Percentiles rank a stretch among this genome's conserved stretches.
Conservation (phyloP, 176 grass and related monocot genomes). For the Phoenix dactylifera region DNA sequence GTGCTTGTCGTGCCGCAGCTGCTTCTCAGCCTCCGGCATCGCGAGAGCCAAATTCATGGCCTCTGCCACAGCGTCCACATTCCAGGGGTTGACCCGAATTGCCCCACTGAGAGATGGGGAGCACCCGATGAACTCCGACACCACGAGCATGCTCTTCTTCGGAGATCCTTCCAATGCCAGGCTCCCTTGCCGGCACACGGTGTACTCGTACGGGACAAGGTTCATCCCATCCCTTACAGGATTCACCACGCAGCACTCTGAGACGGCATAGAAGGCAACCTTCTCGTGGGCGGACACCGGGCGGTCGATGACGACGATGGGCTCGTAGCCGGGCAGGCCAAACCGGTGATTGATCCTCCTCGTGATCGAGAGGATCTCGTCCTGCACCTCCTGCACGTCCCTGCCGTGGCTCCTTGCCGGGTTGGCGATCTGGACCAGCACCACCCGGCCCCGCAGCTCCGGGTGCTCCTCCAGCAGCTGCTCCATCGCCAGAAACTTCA, state of each 20-base stretch:
- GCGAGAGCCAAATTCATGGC: constrained; percentile 29
- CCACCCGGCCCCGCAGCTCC: constrained; percentile 1
- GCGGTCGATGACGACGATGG: constrained; percentile 33
- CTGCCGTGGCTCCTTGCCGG: constrained; percentile 10
- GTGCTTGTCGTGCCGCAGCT: constrained; percentile 25
- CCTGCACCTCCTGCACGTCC: constrained; percentile 13
- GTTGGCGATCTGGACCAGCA: constrained; percentile 51
- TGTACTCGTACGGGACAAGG: constrained; percentile 46
- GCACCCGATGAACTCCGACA: constrained; percentile 37
- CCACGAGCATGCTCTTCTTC: constrained; percentile 21
- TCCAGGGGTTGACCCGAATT: constrained; percentile 35
- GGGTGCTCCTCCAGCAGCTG: constrained; percentile 3
- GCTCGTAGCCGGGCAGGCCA: constrained; percentile 18
- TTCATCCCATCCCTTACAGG: constrained; percentile 45
- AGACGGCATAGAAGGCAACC: constrained; percentile 39
- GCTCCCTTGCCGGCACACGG: constrained; percentile 28
- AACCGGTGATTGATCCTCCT: constrained; percentile 22
- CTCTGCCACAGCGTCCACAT: constrained; percentile 8
- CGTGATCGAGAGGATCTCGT: neutral
- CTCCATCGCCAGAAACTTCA: constrained; percentile 37
- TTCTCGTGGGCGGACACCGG: constrained; percentile 27
- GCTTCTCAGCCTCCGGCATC: constrained; percentile 26
- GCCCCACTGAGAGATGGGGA: constrained; percentile 33
- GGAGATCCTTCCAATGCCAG: neutral
- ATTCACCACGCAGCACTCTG: constrained; percentile 44